Evolutionary conservation across 441 rosid species (phyloP), one percentile per base, ranked within the genome.

Genomic region (Gossypium gossypioides): DNA sequence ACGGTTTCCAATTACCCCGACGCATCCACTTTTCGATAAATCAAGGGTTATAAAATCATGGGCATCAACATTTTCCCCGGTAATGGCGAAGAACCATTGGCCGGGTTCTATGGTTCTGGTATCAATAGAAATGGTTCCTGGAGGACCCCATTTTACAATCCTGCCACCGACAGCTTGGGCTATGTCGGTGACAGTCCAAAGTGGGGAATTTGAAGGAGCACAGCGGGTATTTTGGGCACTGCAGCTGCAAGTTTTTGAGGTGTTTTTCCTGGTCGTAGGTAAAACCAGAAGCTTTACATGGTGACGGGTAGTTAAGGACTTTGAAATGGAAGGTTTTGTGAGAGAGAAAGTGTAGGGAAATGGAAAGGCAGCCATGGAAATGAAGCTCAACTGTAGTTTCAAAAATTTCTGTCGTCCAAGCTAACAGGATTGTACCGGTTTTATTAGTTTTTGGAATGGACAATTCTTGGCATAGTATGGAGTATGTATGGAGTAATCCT

Each of bases 1-100:
- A 15, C 77, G 69, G 48, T 81, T 69, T 3, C 81, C 78, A 22
- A 78, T 68, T 3, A 81, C 79, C n/a, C 84, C 81, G 54, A 76
- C 77, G 10, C 81, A 81, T 1, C 79, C 78, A 66, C 54, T 37
- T n/a, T 32, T 46, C 29, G 40, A 59, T 24, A 78, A 69, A 62
- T 73, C 69, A 7, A 66, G 75, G 65, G 76, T 78, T 62, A 78
- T 66, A 57, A 81, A 81, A 25, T 78, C 65, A 40, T 81, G 84
- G 74, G 60, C 81, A 32, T 78, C 80, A 50, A 78, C 76, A 13
- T 61, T 69, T 32, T 76, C 32, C 3, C 81, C 80, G 0, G 15
- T 16, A 18, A 78, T 67, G 64, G 80, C 81, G 16, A 81, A 75
- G 70, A 81, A 75, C 81, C 79, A 81, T 55, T 78, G 80, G 25